Evolutionary conservation across 768 basidiomycete genomes (phyloP).

Genomic region (Paxillus involutus): DNA sequence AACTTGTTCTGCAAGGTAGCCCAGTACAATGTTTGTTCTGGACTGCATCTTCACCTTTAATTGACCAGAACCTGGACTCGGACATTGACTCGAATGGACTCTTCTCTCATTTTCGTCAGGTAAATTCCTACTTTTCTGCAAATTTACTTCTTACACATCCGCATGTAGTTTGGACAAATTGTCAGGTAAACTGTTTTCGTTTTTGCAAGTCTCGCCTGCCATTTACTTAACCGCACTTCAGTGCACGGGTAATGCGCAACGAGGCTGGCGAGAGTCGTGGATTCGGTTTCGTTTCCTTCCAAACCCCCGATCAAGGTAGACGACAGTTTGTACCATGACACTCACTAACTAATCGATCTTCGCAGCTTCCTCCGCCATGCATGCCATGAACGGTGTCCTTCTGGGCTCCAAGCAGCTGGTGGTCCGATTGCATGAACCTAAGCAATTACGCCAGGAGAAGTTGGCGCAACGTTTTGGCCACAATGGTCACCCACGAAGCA

Average conservation of each 20-base stretch:
- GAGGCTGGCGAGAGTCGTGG: slow-evolving; percentile 79
- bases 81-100: slow-evolving; percentile 84
- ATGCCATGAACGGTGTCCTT: slow-evolving; percentile 74
- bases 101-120: slow-evolving; percentile 80
- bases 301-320: slow-evolving; percentile 79
- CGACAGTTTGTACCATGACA: not conserved
- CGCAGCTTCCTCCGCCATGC: slow-evolving; percentile 70
- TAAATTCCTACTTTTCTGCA: slow-evolving; percentile 24
- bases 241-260: slow-evolving; percentile 91
- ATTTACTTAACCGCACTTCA: slow-evolving; percentile 25
- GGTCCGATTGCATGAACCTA: slow-evolving; percentile 88
- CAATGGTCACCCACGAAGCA: slow-evolving; percentile 77
- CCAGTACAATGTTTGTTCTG: slow-evolving; percentile 6
- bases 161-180: slow-evolving; percentile 76
- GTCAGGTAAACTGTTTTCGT: slow-evolving; percentile 59
- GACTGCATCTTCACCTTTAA: slow-evolving; percentile 4
- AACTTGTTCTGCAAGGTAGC: slow-evolving; percentile 84
- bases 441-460: slow-evolving; percentile 88
- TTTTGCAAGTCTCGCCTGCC: not conserved
- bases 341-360: slow-evolving; percentile 4
- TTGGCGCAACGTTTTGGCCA: slow-evolving; percentile 79
- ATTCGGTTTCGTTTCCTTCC: slow-evolving; percentile 90
- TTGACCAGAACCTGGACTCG: slow-evolving; percentile 74
- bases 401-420: slow-evolving; percentile 78
- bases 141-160: slow-evolving; percentile 15